Percentiles rank a stretch among this genome's conserved stretches.
Evolutionary conservation across 257 asterid genomes (phyloP).

Genomic region (Coffea canephora): DNA sequence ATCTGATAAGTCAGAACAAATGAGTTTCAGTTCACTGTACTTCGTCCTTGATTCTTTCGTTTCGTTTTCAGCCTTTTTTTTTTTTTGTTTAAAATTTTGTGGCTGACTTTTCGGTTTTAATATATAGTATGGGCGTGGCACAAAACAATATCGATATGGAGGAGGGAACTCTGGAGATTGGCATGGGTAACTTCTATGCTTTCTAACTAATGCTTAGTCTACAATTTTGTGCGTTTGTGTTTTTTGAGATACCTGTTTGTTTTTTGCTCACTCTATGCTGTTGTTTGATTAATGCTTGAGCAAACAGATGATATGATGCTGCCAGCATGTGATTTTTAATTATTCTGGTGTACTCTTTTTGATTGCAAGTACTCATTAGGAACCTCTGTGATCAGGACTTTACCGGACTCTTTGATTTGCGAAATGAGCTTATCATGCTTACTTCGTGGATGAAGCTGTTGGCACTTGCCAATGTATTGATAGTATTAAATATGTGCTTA

Average conservation of each 20-base stretch:
- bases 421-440: conserved; percentile 1
- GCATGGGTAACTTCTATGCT: conserved; percentile 60
- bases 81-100: not conserved
- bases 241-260: not conserved
- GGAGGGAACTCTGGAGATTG: conserved; percentile 90
- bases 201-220: not conserved
- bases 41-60: not conserved
- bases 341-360: not conserved
- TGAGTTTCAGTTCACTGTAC: not conserved
- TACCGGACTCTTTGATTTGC: not conserved
- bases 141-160: conserved; percentile 58
- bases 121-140: conserved; percentile 49
- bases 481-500: not conserved
- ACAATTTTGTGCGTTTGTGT: too few relatives aligned
- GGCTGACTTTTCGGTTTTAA: conserved; percentile 30
- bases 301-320: not conserved
- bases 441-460: not conserved
- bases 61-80: conserved; percentile 6
- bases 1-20: not conserved
- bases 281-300: not conserved
- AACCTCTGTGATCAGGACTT: not conserved
- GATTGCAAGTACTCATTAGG: not conserved
- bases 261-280: not conserved
- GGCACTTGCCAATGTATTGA: too few relatives aligned
- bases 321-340: not conserved